Evolutionary conservation across 2,329 filamentous ascomycete genomes (phyloP).

Genomic region (Tothia fuscella): DNA sequence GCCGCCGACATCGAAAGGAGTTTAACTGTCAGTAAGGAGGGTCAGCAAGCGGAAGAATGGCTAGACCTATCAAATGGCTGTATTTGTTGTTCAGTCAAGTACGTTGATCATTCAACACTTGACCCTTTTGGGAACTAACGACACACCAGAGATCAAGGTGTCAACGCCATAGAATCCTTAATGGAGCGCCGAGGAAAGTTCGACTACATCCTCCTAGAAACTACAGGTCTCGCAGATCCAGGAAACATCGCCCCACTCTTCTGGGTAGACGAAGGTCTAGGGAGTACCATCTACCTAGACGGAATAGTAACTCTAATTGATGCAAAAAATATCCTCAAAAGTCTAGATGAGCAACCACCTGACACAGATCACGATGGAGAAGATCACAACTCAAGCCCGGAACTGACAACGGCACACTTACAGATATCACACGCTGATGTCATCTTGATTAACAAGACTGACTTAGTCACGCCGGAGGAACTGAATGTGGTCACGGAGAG

Average conservation of each 20-base stretch:
- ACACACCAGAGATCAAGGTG: slow-evolving; percentile 62
- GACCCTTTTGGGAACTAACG: slow-evolving; percentile 10
- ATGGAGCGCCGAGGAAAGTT: slow-evolving; percentile 92
- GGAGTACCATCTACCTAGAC: slow-evolving; percentile 90
- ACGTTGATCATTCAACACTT: slow-evolving; percentile 15
- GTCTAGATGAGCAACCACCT: slow-evolving; percentile 54
- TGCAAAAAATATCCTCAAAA: slow-evolving; percentile 78
- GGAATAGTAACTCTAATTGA: slow-evolving; percentile 94
- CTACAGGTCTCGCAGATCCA: slow-evolving; percentile 86
- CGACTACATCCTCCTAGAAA: slow-evolving; percentile 95
- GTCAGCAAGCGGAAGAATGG: slow-evolving; percentile 81
- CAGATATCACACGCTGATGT: slow-evolving; percentile 97
- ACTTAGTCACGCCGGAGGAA: slow-evolving; percentile 62
- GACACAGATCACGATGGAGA: slow-evolving; percentile 37
- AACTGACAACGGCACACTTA: slow-evolving; percentile 85
- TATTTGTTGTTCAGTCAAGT: slow-evolving; percentile 96
- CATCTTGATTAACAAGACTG: slow-evolving; percentile 85
- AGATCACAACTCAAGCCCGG: slow-evolving; percentile 45
- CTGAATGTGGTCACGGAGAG: slow-evolving; percentile 57
- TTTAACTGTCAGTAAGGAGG: slow-evolving; percentile 76
- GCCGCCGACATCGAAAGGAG: slow-evolving; percentile 93
- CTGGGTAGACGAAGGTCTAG: slow-evolving; percentile 93
- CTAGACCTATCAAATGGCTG: slow-evolving; percentile 93
- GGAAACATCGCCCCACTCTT: slow-evolving; percentile 93
- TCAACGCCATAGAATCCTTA: slow-evolving; percentile 86